A percentile compares a stretch with the other conserved stretches of the same genome.
These are phyloP conservation scores for Fusarium concolor DNA, from an alignment of 2,329 filamentous ascomycete species.

Conservation along the genomic window DNA sequence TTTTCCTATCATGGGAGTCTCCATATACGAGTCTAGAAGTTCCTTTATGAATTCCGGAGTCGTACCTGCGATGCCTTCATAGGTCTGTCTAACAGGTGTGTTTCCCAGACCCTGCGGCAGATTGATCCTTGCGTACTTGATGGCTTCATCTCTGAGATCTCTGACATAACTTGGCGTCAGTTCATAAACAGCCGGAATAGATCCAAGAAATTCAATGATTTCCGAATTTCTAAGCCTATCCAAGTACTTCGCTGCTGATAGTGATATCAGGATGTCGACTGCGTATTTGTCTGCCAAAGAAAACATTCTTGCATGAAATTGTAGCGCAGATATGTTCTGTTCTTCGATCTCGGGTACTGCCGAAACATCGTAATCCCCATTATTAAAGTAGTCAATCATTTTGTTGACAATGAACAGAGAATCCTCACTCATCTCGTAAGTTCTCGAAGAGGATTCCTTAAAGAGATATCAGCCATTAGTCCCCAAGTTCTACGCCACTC, in stretches of 20 bases:
- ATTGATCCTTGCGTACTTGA: background rate
- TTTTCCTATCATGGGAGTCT: background rate
- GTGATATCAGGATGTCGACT: background rate
- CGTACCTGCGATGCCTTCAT: background rate
- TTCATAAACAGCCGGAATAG: background rate
- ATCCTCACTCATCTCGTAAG: background rate
- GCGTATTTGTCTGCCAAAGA: background rate
- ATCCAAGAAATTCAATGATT: background rate
- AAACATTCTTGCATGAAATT: background rate
- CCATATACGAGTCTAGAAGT: background rate
- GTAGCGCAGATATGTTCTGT: background rate
- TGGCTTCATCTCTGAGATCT: background rate
- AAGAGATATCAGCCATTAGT: background rate
- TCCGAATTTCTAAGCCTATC: background rate
- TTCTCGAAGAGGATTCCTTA: background rate
- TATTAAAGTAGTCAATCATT: background rate
- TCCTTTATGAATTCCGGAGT: background rate
- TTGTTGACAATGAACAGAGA: background rate
- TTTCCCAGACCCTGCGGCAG: background rate
- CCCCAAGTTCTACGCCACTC: background rate
- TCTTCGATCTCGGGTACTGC: background rate
- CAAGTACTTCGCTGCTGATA: background rate
- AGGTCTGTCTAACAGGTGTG: background rate
- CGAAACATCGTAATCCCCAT: background rate
- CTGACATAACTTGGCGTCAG: background rate